Conservation (phyloP, 2,329 filamentous ascomycete genomes). For the Apiospora arundinis region DNA sequence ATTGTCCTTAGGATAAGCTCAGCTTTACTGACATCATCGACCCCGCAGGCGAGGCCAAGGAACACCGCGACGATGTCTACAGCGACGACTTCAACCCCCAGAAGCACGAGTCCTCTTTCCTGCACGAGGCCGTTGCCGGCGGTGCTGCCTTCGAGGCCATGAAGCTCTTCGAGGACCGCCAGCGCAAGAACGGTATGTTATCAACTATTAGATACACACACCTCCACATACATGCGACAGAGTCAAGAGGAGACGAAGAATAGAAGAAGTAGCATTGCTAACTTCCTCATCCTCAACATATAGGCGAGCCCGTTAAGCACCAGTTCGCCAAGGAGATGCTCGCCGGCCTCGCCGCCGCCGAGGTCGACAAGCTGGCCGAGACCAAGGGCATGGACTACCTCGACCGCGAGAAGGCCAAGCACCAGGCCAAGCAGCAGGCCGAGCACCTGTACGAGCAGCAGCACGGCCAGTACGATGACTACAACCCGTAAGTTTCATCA, state of each 20-base stretch:
- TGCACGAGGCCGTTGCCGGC: slow-evolving; percentile 77
- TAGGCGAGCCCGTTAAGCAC: slow-evolving; percentile 67
- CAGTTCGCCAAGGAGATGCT: slow-evolving; percentile 79
- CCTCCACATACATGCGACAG: too few species aligned
- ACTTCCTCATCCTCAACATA: too few species aligned
- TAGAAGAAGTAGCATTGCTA: too few species aligned
- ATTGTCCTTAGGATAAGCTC: neutral
- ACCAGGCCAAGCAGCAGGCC: slow-evolving; percentile 63
- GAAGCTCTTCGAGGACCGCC: slow-evolving; percentile 79
- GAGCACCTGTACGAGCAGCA: slow-evolving; percentile 68
- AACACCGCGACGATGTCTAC: slow-evolving; percentile 53
- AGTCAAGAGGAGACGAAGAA: too few species aligned
- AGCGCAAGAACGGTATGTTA: slow-evolving; percentile 63
- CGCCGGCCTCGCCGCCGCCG: slow-evolving; percentile 73
- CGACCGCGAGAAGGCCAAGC: slow-evolving; percentile 64
- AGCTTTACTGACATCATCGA: neutral
- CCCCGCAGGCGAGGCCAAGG: slow-evolving; percentile 46
- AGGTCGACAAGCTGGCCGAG: slow-evolving; percentile 79
- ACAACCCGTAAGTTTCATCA: slow-evolving; percentile 59
- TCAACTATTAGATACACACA: too few species aligned
- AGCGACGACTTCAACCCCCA: slow-evolving; percentile 34
- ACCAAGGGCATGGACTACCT: slow-evolving; percentile 69
- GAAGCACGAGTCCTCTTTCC: slow-evolving; percentile 66
- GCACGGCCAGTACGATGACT: slow-evolving; percentile 60
- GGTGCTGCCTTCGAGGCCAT: slow-evolving; percentile 81